Evolutionary conservation across 768 basidiomycete genomes (phyloP).

Genomic region (Leccinum uliginosum): DNA sequence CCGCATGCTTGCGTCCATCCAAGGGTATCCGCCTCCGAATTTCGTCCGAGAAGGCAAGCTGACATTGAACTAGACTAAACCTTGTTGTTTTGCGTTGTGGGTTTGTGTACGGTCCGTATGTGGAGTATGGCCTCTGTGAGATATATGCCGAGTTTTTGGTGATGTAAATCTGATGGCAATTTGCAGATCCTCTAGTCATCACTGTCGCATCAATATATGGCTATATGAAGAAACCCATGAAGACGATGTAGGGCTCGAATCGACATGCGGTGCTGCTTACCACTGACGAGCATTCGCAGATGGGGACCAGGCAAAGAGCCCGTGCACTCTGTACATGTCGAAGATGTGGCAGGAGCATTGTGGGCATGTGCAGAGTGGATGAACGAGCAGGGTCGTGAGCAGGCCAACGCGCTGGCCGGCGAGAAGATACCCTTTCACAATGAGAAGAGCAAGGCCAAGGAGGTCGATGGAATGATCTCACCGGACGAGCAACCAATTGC

Average conservation of each 20-base stretch:
- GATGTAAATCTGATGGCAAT: conserved; percentile 12
- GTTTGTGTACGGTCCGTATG: conserved; percentile 79
- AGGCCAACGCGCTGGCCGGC: conserved; percentile 56
- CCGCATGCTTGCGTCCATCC: conserved; percentile 67
- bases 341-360: conserved; percentile 72
- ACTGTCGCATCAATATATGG: conserved; percentile 79
- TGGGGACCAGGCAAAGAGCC: conserved; percentile 78
- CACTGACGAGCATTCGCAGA: conserved; percentile 34
- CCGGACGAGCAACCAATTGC: conserved; percentile 57
- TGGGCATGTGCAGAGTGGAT: conserved; percentile 83
- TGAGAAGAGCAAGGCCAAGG: conserved; percentile 63
- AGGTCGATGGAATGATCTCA: conserved; percentile 58
- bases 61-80: conserved; percentile 52
- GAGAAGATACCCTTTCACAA: conserved; percentile 39
- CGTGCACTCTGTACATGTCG: conserved; percentile 71
- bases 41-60: background rate
- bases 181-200: conserved; percentile 61
- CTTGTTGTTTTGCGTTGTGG: conserved; percentile 74
- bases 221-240: conserved; percentile 80
- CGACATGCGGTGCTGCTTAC: background rate
- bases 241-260: conserved; percentile 56
- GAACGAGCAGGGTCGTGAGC: conserved; percentile 51
- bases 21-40: conserved; percentile 44
- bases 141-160: conserved; percentile 11
- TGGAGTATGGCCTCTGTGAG: conserved; percentile 64